Evolutionary conservation across 2,329 filamentous ascomycete genomes (phyloP), one percentile per base, ranked within the genome.

Genomic region (Aspergillus floridensis): DNA sequence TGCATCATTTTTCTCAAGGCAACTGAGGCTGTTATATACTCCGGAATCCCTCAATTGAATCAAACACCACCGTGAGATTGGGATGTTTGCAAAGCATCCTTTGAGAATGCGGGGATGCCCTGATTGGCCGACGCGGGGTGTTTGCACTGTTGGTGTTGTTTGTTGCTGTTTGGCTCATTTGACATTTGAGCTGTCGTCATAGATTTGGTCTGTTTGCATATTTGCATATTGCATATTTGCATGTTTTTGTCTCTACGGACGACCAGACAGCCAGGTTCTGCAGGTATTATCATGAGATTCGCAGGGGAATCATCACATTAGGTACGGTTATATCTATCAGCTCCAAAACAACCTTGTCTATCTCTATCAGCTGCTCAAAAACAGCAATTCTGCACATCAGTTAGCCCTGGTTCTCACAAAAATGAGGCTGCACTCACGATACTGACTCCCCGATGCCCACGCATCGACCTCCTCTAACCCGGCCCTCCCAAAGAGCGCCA

Each of bases 401-500:
- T 44, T 5, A 44, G 16, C 16, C 7, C 38, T 16, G 38, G 16
- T 44, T 16, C 14, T 19, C 38, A 8, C 14, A 16, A 1, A 1
- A 1, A 19, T 3, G 16, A 6, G 16, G 7, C 5, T 7, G 16
- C 16, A 26, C 51, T 46, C 41, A 53, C 51, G 22, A n/a, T 53
- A 53, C 11, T 31, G 16, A 32, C 41, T 29, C 4, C 29, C 22
- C 2, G 51, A 53, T 12, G 35, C 35, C 51, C 51, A 53, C 8
- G 14, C 35, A 53, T 53, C 51, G 4, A 38, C 35, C 16, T n/a
- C 22, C 5, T 38, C 51, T 14, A 53, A 56, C 1, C 53, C 56
- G 22, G 61, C 59, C 14, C 38, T 21, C 19, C 26, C 14, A 32
- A 49, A 59, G 14, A 63, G 53, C 10, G 4, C 12, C 12, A 55